Evolutionary conservation across 345 rosid species (phyloP), one percentile per base, ranked within the genome.

Genomic region (Syzygium grande): DNA sequence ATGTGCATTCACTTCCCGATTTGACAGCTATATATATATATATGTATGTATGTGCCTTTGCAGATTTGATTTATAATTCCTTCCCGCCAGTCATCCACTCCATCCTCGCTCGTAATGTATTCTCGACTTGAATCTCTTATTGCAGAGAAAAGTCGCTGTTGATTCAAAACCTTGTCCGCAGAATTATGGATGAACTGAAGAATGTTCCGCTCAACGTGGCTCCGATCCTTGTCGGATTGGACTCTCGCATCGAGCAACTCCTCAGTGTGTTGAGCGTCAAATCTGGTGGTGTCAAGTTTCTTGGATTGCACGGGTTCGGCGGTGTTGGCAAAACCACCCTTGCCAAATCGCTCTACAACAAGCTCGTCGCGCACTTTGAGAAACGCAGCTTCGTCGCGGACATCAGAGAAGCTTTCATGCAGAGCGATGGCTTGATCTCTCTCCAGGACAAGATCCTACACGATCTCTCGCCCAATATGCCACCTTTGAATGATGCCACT

Each of bases 121-220:
- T 17, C 79, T 16, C 34, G 79, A 68, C 46, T 68, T 30, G 46
- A 9, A 34, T 30, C 79, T 68, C 43, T 68, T 1, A 43, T 6
- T 53, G 68, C 85, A 87, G 86, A 65, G 84, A 87, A 6, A 84
- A 29, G 52, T 21, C 4, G 51, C 80, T 41, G 30, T 55, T 92
- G 88, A 90, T 94, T 87, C 89, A 30, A 52, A 43, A 4, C 23
- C 13, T 95, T 85, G 93, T 92, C 87, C 88, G 85, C 59, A 90
- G 86, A 29, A 91, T 95, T 89, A 86, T 88, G 89, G 51, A 86
- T 85, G 88, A 94, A 88, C 9, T 95, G 91, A 89, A 89, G 49
- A 95, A 92, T 80, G 88, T 93, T 56, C 98, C 97, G 4, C 79
- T 94, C 86, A 87, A 58, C 38, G 93, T 94, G 16, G 94, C 95